Evolutionary conservation across 1,139 yeast genomes (phyloP).

Genomic region (Diutina neorugosa): DNA sequence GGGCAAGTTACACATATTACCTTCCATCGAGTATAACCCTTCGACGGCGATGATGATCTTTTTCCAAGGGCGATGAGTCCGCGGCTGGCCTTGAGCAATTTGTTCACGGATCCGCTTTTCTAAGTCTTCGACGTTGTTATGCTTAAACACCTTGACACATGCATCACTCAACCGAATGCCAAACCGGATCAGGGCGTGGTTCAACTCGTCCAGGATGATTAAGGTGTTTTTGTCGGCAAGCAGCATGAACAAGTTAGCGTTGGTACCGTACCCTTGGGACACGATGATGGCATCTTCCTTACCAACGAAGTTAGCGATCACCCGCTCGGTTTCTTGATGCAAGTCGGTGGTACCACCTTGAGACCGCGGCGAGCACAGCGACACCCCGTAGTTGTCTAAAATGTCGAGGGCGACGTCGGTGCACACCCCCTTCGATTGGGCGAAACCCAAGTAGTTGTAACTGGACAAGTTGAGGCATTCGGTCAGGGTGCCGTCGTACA

Average conservation of each 20-base stretch:
- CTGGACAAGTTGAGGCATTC: slow-evolving; percentile 82
- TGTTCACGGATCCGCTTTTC: slow-evolving; percentile 76
- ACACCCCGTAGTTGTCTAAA: slow-evolving; percentile 59
- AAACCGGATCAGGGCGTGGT: slow-evolving; percentile 91
- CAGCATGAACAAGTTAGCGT: slow-evolving; percentile 80
- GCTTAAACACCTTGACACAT: slow-evolving; percentile 83
- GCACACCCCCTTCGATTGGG: slow-evolving; percentile 87
- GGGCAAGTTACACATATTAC: slow-evolving; percentile 85
- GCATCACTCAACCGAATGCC: slow-evolving; percentile 94
- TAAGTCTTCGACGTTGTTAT: slow-evolving; percentile 75
- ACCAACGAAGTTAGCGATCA: slow-evolving; percentile 80
- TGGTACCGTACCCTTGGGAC: slow-evolving; percentile 94
- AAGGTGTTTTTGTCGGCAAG: slow-evolving; percentile 79
- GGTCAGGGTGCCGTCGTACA: slow-evolving; percentile 61
- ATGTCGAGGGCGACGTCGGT: slow-evolving; percentile 64
- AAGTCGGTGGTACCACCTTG: slow-evolving; percentile 67
- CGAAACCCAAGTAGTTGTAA: slow-evolving; percentile 92
- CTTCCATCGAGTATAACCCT: slow-evolving; percentile 97
- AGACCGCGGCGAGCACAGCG: slow-evolving; percentile 69
- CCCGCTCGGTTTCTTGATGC: slow-evolving; percentile 61
- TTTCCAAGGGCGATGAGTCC: slow-evolving; percentile 95
- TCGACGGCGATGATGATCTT: slow-evolving; percentile 89
- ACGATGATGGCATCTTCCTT: slow-evolving; percentile 80
- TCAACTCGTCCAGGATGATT: slow-evolving; percentile 86
- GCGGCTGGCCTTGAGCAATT: slow-evolving; percentile 94